These are phyloP conservation scores for Solanum lignicaule DNA, from an alignment of 257 asterid genomes.

Conservation along the genomic window DNA sequence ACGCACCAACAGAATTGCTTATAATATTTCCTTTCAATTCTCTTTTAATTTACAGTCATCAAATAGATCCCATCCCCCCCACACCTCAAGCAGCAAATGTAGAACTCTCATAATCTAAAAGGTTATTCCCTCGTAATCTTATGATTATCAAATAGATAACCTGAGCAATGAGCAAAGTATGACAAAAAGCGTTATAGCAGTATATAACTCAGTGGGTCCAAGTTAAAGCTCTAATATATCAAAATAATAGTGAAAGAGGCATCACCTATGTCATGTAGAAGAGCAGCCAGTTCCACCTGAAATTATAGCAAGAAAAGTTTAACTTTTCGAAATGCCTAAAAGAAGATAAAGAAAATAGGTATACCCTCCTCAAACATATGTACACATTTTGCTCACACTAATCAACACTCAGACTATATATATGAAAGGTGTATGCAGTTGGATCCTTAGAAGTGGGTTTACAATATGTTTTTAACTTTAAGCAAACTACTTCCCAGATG, in stretches of 20 bases:
- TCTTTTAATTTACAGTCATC: background rate
- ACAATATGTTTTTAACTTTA: background rate
- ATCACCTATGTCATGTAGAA: slow-evolving; percentile 87
- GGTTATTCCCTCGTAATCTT: background rate
- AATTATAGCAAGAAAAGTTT: slow-evolving; percentile 1
- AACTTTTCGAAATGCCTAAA: background rate
- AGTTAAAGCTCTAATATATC: background rate
- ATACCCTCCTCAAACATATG: background rate
- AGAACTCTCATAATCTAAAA: background rate
- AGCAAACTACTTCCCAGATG: background rate
- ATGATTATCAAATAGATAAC: background rate
- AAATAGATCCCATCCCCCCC: background rate
- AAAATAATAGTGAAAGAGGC: background rate
- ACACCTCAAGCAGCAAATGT: background rate
- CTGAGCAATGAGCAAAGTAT: background rate
- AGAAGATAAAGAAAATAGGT: background rate
- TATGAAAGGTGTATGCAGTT: background rate
- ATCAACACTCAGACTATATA: background rate
- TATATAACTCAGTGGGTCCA: background rate
- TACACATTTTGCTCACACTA: background rate
- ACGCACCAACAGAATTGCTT: background rate
- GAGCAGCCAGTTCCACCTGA: slow-evolving; percentile 97
- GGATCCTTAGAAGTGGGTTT: background rate
- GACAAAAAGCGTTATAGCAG: background rate
- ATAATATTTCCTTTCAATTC: background rate